Evolutionary conservation across 306 rosid genomes (phyloP), one percentile per base, ranked within the genome.

Genomic region (Psophocarpus tetragonolobus): DNA sequence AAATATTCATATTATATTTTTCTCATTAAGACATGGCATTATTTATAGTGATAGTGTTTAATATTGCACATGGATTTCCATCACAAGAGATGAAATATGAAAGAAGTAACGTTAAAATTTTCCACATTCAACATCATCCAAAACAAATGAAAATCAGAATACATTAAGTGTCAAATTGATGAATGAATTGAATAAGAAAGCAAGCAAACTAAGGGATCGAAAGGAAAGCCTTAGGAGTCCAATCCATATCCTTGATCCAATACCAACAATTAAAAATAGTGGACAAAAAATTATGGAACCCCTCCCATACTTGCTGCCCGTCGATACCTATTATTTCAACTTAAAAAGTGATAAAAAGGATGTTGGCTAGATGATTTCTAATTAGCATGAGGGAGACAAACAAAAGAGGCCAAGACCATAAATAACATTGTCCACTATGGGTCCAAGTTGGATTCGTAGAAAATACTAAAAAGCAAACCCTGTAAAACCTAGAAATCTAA

Each of bases 71-170:
- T 14, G 66, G 66, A 29, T 70, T 32, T 63, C 60, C 51, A 50
- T 38, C 70, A 27, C 68, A 13, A 13, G 7, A 10, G 27, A 56
- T 8, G 47, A 56, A n/a, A 29, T 12, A 61, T 24, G 68, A n/a
- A 5, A 15, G 24, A 30, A 71, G n/a, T 62, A 20, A 45, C 48
- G 45, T 54, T 15, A 47, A 68, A 61, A 17, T 21, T 66, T 48
- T 30, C 51, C 45, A 74, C 11, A 29, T 68, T 64, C 56, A 60
- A n/a, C 17, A 17, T 48, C 38, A 23, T 30, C 41, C 39, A 73
- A 83, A 57, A 78, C 33, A 66, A 47, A 27, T 20, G 32, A 67
- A 76, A 57, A 68, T 29, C 61, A 27, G 36, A 57, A 13, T 51
- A 21, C 15, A 58, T 20, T 0, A 26, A 51, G 51, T 30, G 65